These are phyloP conservation scores for Sporisorium exsertum DNA, from an alignment of 1,284 basidiomycete genomes.

Conservation along the genomic window DNA sequence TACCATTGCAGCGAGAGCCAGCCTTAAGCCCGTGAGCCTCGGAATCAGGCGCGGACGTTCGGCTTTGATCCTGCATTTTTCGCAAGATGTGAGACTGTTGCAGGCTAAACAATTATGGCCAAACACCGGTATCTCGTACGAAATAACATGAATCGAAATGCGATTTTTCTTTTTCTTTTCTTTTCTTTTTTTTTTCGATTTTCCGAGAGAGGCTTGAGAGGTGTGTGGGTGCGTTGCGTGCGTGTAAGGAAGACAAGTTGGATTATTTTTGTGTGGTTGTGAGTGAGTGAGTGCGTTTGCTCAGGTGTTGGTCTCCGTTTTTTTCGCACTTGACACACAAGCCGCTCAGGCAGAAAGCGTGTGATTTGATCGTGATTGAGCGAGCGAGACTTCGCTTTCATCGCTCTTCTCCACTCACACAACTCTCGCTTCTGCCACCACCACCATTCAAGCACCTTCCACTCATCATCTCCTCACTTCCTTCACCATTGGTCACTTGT, in stretches of 20 bases:
- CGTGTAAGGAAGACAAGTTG: not conserved
- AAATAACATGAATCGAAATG: not conserved
- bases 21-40: slow-evolving; percentile 10
- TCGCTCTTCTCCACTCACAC: not conserved
- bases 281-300: too few relatives aligned
- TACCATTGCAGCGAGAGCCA: not conserved
- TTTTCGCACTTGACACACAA: slow-evolving; percentile 6
- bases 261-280: not conserved
- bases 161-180: not conserved
- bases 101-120: too few relatives aligned
- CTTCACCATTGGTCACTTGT: not conserved
- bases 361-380: not conserved
- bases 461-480: not conserved
- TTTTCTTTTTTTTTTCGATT: not conserved
- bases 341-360: not conserved
- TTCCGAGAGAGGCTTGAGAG: slow-evolving; percentile 1
- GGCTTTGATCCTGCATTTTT: not conserved
- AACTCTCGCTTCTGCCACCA: not conserved
- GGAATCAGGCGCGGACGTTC: not conserved
- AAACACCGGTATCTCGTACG: slow-evolving; percentile 4
- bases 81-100: not conserved
- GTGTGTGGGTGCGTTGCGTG: not conserved
- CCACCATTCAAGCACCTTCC: not conserved
- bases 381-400: too few relatives aligned
- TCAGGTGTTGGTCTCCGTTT: slow-evolving; percentile 43